Evolutionary conservation across 257 asterid genomes (phyloP), one percentile per base, ranked within the genome.

Genomic region (Cordia subcordata): DNA sequence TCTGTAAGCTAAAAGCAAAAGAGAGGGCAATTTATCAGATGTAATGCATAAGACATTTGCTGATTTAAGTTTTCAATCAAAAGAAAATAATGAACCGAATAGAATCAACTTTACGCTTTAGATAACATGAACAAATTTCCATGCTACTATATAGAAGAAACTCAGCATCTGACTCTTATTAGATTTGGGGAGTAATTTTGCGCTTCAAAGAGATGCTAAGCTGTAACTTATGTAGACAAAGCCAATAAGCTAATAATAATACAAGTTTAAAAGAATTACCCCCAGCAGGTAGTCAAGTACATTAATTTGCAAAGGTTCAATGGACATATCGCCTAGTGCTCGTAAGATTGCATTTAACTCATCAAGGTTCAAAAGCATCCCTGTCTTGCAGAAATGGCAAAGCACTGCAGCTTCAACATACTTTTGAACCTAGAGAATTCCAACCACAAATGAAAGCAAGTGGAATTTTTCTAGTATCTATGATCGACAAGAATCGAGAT

Each of bases 391-490:
- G 72, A 92, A 92, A 67, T 81, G 73, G 69, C 74, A 88, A 3
- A 92, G 67, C 17, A 96, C 88, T 55, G 89, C 96, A 70, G 99
- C 99, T 86, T 92, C 99, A 73, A 88, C 79, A 70, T 88, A 92
- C 69, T 92, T 97, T 68, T 92, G 99, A 50, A 92, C 84, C 99
- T 88, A 63, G 14, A 60, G 59, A 64, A 61, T 57, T 59, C 68
- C 23, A 53, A 70, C 67, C 23, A 70, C 60, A 58, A 33, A 58
- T 0, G 46, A 52, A 42, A 73, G 13, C 58, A 68, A 65, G 35
- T 45, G 38, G 14, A 49, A 58, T 47, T 39, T 11, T 44, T n/a
- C n/a, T n/a, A n/a, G n/a, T n/a, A n/a, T n/a, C n/a, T n/a, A n/a
- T n/a, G n/a, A n/a, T n/a, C n/a, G n/a, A n/a, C n/a, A n/a, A n/a